Conservation (phyloP, 768 basidiomycete genomes). For the Tylopilus cervinicoccineus region DNA sequence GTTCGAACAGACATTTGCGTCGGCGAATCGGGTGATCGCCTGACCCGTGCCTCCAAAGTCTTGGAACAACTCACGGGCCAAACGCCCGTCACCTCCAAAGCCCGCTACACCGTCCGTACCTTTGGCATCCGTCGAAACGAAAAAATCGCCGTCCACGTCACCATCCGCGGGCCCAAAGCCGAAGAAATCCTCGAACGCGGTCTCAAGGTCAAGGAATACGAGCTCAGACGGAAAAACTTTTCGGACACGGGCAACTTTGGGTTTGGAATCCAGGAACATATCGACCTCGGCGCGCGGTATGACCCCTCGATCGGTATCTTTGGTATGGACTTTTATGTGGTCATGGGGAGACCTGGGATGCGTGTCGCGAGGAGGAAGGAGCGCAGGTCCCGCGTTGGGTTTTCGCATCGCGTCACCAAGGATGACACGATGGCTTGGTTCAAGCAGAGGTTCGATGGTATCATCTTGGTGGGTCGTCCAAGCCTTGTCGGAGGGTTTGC, state of each 20-base stretch:
- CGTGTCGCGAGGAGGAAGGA: constrained; percentile 90
- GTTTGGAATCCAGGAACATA: constrained; percentile 99
- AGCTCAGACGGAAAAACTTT: constrained; percentile 95
- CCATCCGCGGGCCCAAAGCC: constrained; percentile 98
- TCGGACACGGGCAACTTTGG: constrained; percentile 99
- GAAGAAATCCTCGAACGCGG: constrained; percentile 99
- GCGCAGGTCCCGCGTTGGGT: constrained; percentile 83
- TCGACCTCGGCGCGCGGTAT: constrained; percentile 97
- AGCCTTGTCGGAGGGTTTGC: not conserved
- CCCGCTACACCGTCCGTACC: constrained; percentile 97
- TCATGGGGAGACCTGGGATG: constrained; percentile 94
- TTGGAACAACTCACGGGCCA: constrained; percentile 99
- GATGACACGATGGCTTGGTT: constrained; percentile 98
- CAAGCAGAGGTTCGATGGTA: constrained; percentile 99
- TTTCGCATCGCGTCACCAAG: constrained; percentile 87
- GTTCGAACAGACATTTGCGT: constrained; percentile 87
- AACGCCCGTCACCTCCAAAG: constrained; percentile 99
- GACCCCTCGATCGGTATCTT: constrained; percentile 99
- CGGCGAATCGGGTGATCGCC: constrained; percentile 98
- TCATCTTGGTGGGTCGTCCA: constrained; percentile 71
- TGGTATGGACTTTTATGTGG: constrained; percentile 98
- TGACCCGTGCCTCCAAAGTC: constrained; percentile 98
- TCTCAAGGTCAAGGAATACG: constrained; percentile 99
- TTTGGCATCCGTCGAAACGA: constrained; percentile 99
- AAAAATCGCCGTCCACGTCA: constrained; percentile 98